Percentiles rank a stretch among this genome's conserved stretches.
Evolutionary conservation across 2,329 filamentous ascomycete genomes (phyloP).

Genomic region (Aspergillus uvarum): DNA sequence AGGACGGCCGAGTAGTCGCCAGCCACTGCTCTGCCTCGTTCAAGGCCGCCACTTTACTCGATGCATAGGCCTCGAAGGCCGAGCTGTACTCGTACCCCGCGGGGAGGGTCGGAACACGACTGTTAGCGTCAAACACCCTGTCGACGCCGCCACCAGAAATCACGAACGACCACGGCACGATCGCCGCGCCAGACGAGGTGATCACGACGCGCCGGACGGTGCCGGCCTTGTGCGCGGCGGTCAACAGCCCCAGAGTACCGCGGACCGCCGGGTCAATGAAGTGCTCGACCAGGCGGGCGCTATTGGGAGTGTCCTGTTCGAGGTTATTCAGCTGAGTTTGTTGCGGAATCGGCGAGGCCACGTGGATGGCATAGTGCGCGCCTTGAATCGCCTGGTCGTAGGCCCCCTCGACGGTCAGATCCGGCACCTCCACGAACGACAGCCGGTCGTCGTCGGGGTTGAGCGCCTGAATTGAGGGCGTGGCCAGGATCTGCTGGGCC

Average conservation of each 20-base stretch:
- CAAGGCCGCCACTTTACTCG: neutral
- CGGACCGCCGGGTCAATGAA: neutral
- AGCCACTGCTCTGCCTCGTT: neutral
- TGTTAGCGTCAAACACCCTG: neutral
- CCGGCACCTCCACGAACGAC: neutral
- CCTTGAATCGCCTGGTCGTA: neutral
- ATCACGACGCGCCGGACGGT: neutral
- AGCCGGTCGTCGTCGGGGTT: neutral
- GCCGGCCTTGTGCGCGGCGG: neutral
- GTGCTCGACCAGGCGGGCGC: neutral
- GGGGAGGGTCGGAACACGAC: neutral
- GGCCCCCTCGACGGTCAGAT: neutral
- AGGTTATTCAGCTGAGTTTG: too few species aligned
- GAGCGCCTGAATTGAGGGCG: neutral
- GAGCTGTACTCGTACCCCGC: neutral
- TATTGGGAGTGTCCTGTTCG: neutral
- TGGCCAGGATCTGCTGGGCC: neutral
- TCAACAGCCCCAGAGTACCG: neutral
- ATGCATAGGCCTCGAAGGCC: neutral
- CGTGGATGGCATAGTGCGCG: neutral
- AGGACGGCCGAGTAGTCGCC: neutral
- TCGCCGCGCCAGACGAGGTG: neutral
- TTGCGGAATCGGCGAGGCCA: neutral
- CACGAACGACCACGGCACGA: neutral
- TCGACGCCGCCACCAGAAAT: neutral